Conservation (phyloP, 768 basidiomycete species). For the Coprinellus micaceus region DNA sequence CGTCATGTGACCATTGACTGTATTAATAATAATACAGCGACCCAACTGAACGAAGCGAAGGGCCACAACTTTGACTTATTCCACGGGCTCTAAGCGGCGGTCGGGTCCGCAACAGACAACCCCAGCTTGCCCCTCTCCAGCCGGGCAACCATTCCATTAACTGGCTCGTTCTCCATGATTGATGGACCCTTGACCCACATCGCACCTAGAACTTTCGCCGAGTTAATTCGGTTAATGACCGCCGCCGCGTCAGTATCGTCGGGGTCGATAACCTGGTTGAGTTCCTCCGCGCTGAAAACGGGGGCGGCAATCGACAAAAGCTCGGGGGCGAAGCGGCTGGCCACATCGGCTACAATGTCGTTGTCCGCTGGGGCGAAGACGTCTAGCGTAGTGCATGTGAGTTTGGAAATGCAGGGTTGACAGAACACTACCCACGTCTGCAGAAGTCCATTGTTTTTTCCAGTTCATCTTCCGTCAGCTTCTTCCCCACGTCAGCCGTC, state of each 20-base stretch:
- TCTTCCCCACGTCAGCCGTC: slow-evolving; percentile 25
- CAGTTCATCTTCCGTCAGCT: slow-evolving; percentile 46
- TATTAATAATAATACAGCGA: too few relatives aligned
- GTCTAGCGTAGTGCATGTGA: slow-evolving; percentile 7
- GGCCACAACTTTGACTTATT: too few relatives aligned
- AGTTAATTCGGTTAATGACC: slow-evolving; percentile 17
- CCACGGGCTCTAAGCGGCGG: not conserved
- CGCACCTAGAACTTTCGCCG: slow-evolving; percentile 14
- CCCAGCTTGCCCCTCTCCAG: slow-evolving; percentile 16
- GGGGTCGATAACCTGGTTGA: slow-evolving; percentile 13
- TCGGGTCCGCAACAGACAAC: not conserved
- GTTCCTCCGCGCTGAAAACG: slow-evolving; percentile 21
- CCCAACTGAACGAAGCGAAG: too few relatives aligned
- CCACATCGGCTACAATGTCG: slow-evolving; percentile 22
- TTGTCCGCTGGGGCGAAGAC: slow-evolving; percentile 25
- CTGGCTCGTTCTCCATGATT: slow-evolving; percentile 13
- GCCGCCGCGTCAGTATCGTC: slow-evolving; percentile 16
- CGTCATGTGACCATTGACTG: too few relatives aligned
- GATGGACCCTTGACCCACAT: slow-evolving; percentile 15
- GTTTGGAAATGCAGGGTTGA: not conserved
- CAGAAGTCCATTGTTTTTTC: slow-evolving; percentile 38
- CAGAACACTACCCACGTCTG: slow-evolving; percentile 10
- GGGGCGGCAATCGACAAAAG: slow-evolving; percentile 20
- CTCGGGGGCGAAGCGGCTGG: slow-evolving; percentile 20
- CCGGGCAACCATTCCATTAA: slow-evolving; percentile 14